phyloP scores from a whole-genome alignment of 2,329 filamentous ascomycete species.

The Bipolaris oryzae region DNA sequence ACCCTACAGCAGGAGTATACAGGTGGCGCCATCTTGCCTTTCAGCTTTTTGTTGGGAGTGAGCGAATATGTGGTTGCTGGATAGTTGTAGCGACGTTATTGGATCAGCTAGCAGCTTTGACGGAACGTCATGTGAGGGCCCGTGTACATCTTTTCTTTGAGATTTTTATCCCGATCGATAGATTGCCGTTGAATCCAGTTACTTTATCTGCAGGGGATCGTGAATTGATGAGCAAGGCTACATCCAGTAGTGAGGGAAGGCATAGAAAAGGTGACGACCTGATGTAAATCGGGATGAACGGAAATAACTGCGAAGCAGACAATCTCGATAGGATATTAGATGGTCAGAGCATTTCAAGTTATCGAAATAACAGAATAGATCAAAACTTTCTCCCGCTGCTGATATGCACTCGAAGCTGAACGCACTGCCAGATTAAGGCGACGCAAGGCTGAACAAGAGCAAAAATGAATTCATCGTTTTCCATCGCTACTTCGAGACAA shows the following conservation, averaged over 20 bases:
- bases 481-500: no score
- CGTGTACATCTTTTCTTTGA: neutral
- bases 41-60: neutral
- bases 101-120: neutral
- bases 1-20: neutral
- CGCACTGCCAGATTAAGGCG: neutral
- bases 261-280: no score
- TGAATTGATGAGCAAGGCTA: no score
- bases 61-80: neutral
- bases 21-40: neutral
- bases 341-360: no score
- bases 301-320: no score
- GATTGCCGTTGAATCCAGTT: neutral
- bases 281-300: no score
- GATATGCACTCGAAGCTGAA: neutral
- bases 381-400: no score
- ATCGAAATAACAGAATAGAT: neutral
- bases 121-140: neutral
- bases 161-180: no score
- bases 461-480: neutral
- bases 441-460: neutral
- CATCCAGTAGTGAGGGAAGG: no score
- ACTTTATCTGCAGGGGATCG: neutral
- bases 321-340: no score
- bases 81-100: neutral